These are phyloP conservation scores for Talaromyces sp. DNA, from an alignment of 2,329 filamentous ascomycete species.

Conservation along the genomic window DNA sequence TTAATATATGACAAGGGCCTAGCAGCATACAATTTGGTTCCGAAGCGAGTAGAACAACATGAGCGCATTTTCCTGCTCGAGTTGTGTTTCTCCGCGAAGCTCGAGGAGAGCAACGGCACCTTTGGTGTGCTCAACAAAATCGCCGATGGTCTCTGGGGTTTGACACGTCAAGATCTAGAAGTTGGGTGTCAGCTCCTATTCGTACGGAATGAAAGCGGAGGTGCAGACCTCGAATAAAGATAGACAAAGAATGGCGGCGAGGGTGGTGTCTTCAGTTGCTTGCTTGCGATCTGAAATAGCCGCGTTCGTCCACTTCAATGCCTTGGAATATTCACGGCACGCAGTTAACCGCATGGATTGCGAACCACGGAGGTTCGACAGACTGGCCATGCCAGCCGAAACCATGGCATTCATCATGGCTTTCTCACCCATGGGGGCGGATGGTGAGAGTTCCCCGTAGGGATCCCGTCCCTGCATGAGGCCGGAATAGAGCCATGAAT, in stretches of 20 bases:
- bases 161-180: conserved; percentile 35
- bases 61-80: conserved; percentile 43
- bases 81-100: conserved; percentile 33
- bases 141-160: conserved; percentile 43
- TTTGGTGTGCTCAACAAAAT: conserved; percentile 55
- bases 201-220: neutral
- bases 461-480: conserved; percentile 22
- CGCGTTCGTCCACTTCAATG: conserved; percentile 42
- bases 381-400: conserved; percentile 55
- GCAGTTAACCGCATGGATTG: conserved; percentile 45
- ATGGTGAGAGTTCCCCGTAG: conserved; percentile 18
- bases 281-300: conserved; percentile 29
- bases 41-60: conserved; percentile 53
- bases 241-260: conserved; percentile 54
- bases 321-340: conserved; percentile 51
- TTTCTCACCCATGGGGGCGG: conserved; percentile 21
- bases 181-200: neutral
- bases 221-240: conserved; percentile 57
- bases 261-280: conserved; percentile 39
- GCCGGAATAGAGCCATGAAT: conserved; percentile 25
- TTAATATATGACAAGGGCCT: neutral
- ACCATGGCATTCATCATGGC: conserved; percentile 47
- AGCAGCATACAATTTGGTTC: conserved; percentile 50
- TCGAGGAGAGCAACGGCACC: conserved; percentile 58
- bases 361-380: conserved; percentile 52